Base-by-base conservation (phyloP, 1,284 basidiomycete genomes). In the Microbotryum scabiosae region DNA sequence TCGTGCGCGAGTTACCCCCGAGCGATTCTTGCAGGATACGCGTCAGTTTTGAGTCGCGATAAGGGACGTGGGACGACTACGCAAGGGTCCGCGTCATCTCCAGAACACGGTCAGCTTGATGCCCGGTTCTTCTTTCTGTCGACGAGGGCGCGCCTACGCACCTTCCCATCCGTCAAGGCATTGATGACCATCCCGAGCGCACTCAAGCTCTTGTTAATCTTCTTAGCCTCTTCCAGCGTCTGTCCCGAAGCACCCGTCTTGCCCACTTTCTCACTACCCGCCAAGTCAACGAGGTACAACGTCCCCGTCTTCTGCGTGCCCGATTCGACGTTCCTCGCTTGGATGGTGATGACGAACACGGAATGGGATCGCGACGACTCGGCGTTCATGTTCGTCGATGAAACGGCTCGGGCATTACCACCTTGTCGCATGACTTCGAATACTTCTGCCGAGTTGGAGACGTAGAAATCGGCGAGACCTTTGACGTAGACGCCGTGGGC, bases 111-210 rank as follows among this genome's bases (percentile, higher is more conserved):
- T 51, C 50, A 49, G 44, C 16, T 23, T 18, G 36, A 47, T 28
- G 51, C 48, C 3, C 47, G n/a, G n/a, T n/a, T n/a, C n/a, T n/a
- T n/a, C n/a, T n/a, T n/a, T n/a, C n/a, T n/a, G n/a, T n/a, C n/a
- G n/a, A n/a, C n/a, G n/a, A n/a, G n/a, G n/a, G n/a, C n/a, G n/a
- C n/a, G n/a, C n/a, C n/a, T n/a, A n/a, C 81, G 54, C 67, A 87
- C 92, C 83, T 97, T 97, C 64, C 87, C 83, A 73, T 99, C 96
- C 3, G 96, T 99, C 63, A 99, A 79, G 4, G 94, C 89, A 72
- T 99, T 99, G 76, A 99, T 99, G 74, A 99, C 96, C 93, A 98
- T 98, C 53, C 96, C 96, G 64, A 99, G 83, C 14, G 96, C 94
- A 23, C 92, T 97, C 48, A 99, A 78, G 61, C 88, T 91, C 78